Conservation (phyloP, 495 filamentous ascomycete genomes). For the Stereocaulon alpinum region DNA sequence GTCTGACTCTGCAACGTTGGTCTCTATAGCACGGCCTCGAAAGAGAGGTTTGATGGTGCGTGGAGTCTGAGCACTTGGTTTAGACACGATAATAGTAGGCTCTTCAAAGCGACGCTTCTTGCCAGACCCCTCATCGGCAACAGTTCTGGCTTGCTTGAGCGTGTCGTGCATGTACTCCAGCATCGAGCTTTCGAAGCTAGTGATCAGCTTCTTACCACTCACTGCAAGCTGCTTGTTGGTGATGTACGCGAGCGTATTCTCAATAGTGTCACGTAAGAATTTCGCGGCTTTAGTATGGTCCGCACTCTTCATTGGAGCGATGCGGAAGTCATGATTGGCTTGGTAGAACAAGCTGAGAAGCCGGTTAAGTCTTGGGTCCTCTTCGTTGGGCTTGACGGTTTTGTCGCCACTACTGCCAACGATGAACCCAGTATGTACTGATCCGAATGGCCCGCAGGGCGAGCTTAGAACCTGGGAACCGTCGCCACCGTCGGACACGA, state of each 20-base stretch:
- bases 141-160: constrained; percentile 25
- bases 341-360: constrained; percentile 30
- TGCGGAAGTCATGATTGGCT: constrained; percentile 34
- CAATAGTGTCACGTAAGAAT: constrained; percentile 41
- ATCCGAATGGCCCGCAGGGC: background rate
- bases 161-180: constrained; percentile 29
- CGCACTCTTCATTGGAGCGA: constrained; percentile 14
- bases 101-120: constrained; percentile 36
- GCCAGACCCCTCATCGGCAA: constrained; percentile 31
- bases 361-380: constrained; percentile 21
- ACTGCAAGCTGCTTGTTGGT: constrained; percentile 17
- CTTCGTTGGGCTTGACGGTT: constrained; percentile 2
- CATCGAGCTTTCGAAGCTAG: background rate
- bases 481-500: background rate
- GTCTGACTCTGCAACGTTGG: background rate
- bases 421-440: too few species aligned
- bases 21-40: background rate
- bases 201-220: background rate
- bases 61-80: constrained; percentile 10
- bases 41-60: constrained; percentile 12
- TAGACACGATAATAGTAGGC: background rate
- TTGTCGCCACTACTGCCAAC: background rate
- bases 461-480: background rate
- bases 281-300: constrained; percentile 28
- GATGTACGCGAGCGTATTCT: constrained; percentile 35